Percentiles rank a stretch among this genome's conserved stretches.
Conservation (phyloP, 2,329 filamentous ascomycete genomes). For the Aphanoascus verrucosus region DNA sequence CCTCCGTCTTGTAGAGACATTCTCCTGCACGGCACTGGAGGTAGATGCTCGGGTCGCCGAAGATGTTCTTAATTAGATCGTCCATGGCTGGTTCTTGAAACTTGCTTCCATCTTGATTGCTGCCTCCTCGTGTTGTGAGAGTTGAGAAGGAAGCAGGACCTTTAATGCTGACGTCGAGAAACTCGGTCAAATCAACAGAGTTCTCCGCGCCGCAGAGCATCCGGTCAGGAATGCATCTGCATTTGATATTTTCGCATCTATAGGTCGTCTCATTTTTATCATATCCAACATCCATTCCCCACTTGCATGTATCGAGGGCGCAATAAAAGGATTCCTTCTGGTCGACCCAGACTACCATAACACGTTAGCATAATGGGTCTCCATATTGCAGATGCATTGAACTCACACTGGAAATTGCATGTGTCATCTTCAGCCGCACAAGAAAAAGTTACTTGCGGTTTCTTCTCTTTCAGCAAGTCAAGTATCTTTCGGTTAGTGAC, state of each 20-base stretch:
- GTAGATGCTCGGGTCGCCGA: conserved; percentile 82
- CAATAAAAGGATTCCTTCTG: conserved; percentile 94
- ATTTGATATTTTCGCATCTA: conserved; percentile 72
- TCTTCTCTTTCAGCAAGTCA: conserved; percentile 69
- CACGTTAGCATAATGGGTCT: background rate
- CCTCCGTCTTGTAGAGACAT: conserved; percentile 83
- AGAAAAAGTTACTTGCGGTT: conserved; percentile 88
- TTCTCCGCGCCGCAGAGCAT: conserved; percentile 90
- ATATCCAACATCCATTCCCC: conserved; percentile 56
- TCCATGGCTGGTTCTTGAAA: conserved; percentile 94
- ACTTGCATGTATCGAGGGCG: conserved; percentile 69
- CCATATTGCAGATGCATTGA: background rate
- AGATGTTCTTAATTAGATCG: conserved; percentile 72
- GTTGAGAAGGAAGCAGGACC: conserved; percentile 81
- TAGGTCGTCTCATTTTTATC: conserved; percentile 73
- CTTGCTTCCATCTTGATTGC: conserved; percentile 59
- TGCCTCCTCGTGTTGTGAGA: conserved; percentile 43
- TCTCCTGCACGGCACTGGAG: conserved; percentile 76
- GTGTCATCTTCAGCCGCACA: conserved; percentile 64
- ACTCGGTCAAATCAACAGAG: conserved; percentile 85
- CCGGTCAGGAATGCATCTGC: conserved; percentile 76
- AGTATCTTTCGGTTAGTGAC: conserved; percentile 94
- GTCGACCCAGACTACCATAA: conserved; percentile 73
- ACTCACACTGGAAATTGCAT: conserved; percentile 89
- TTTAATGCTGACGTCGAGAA: conserved; percentile 68